Evolutionary conservation across 257 asterid genomes (phyloP), one percentile per base, ranked within the genome.

Genomic region (Parsonsia alboflavescens): DNA sequence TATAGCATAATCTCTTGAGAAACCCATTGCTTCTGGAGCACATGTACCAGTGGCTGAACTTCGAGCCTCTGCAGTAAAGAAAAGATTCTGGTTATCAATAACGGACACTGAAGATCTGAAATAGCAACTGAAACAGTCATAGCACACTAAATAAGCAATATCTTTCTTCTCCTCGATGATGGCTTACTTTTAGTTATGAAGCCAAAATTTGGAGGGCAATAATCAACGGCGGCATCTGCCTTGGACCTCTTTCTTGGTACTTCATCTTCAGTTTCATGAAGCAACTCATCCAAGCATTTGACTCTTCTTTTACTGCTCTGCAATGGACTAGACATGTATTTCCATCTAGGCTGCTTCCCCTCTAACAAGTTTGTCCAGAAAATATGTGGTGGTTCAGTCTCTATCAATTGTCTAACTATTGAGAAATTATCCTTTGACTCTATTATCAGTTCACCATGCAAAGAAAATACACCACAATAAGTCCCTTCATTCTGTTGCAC

Each of bases 281-380:
- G 50, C 66, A 74, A 67, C 44, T 73, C 77, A 52, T 67, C 62
- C 28, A 30, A 61, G 36, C 10, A 22, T 52, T 74, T 76, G 21
- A 61, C 80, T 67, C 58, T 70, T 71, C 81, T 88, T 80, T 76
- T 82, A 63, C 22, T 49, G 76, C 85, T 84, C 36, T 78, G 74
- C 42, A 75, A 52, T 62, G 53, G 82, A 68, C 68, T 76, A 42
- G 83, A 68, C 79, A 72, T 75, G 39, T 79, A 80, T 59, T 79
- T 84, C 91, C 93, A 84, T 66, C 80, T 84, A 10, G 89, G 90
- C 30, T 75, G 71, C 81, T 78, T 85, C 70, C 82, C 89, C 52
- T 81, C 30, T 44, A 88, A 78, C 44, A 90, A 77, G 64, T 84
- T 81, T 53, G 10, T 78, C 96, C 93, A 88, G 82, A 88, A 84